Evolutionary conservation across 2,329 filamentous ascomycete genomes (phyloP), one percentile per base, ranked within the genome.

Genomic region (Magnaporthales sp.): DNA sequence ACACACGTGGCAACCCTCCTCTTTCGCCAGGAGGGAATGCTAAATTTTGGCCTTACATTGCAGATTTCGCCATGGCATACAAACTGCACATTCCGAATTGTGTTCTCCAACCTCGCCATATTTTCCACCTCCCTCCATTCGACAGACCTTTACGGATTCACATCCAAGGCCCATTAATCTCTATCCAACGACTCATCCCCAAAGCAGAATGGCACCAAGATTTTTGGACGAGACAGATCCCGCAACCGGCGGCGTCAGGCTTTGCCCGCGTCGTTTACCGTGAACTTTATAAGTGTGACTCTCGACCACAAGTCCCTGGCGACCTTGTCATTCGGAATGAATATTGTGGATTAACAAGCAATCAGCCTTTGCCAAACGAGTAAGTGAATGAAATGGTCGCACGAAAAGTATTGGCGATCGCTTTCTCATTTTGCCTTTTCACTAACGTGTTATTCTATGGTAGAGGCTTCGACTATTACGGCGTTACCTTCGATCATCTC

Each of bases 401-500:
- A n/a, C 38, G 11, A 7, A 7, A 4, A 13, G 4, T n/a, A n/a
- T 11, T n/a, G n/a, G n/a, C n/a, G n/a, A n/a, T 51, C 11, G 11
- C 19, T 56, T 56, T 56, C 22, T 3, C 9, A 56, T 56, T n/a
- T 8, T n/a, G n/a, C 10, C 51, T 56, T 24, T 56, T 24, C 24
- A 56, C 51, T 9, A 24, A 22, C 4, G n/a, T n/a, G n/a, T 22
- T 66, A 5, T 13, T 22, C 62, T 32, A 58, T 30, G 2, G 4
- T 62, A 69, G 69, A 22, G 60, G 67, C 31, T 75, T 76, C 66
- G 72, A 80, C 70, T 78, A 78, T 66, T 79, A 80, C 67, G 74
- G 77, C 31, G 75, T 80, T 46, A 79, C 77, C n/a, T 80, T 81
- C 68, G 76, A 80, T 68, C 73, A 80, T 66, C 71, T 76, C 38